These are phyloP conservation scores for Corchorus olitorius DNA, from an alignment of 345 rosid genomes.

Conservation along the genomic window DNA sequence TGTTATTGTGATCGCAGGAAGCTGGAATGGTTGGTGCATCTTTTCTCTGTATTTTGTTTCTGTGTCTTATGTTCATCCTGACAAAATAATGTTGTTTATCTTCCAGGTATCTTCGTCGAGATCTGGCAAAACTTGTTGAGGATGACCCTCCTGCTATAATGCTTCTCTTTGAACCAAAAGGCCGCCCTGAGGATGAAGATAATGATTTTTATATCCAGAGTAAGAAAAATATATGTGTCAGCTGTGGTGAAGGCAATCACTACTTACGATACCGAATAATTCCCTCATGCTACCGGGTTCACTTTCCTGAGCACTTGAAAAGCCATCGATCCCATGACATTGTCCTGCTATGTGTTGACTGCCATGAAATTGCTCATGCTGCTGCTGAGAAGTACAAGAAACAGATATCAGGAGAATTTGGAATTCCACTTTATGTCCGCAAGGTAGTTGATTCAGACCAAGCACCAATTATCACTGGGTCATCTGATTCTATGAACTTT, in stretches of 20 bases:
- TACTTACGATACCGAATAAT: slow-evolving; percentile 90
- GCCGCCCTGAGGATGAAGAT: slow-evolving; percentile 96
- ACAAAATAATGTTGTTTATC: slow-evolving; percentile 18
- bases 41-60: slow-evolving; percentile 17
- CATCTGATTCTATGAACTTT: slow-evolving; percentile 42
- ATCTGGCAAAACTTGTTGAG: slow-evolving; percentile 80
- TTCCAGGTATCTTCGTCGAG: slow-evolving; percentile 72
- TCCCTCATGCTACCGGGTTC: slow-evolving; percentile 95
- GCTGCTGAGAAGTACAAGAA: slow-evolving; percentile 93
- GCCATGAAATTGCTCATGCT: slow-evolving; percentile 95
- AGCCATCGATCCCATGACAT: slow-evolving; percentile 99
- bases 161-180: slow-evolving; percentile 95
- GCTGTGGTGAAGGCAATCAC: slow-evolving; percentile 96
- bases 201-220: slow-evolving; percentile 95
- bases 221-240: slow-evolving; percentile 88
- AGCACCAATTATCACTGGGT: slow-evolving; percentile 35
- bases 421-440: slow-evolving; percentile 84
- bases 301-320: slow-evolving; percentile 96
- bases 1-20: slow-evolving; percentile 91
- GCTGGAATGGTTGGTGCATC: slow-evolving; percentile 76
- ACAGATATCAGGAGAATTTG: slow-evolving; percentile 71
- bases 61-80: slow-evolving; percentile 15
- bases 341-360: slow-evolving; percentile 93
- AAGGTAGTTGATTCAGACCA: slow-evolving; percentile 66
- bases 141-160: slow-evolving; percentile 84